phyloP scores from a whole-genome alignment of 331 rosid species.

The Rosa hybrid region DNA sequence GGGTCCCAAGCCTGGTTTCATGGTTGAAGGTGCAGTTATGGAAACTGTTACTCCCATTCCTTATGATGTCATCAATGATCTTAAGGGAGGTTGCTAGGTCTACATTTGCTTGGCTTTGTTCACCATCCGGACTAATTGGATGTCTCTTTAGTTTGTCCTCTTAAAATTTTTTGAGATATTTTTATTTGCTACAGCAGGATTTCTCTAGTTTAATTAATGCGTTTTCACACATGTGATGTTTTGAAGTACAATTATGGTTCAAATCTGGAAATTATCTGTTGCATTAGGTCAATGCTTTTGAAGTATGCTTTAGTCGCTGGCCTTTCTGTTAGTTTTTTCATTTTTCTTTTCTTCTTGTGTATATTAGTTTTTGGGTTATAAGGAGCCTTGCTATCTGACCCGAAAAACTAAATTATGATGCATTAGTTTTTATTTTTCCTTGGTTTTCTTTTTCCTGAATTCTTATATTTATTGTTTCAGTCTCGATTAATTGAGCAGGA shows the following conservation, averaged over 20 bases:
- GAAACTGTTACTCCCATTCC: slow-evolving; percentile 94
- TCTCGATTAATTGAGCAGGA: slow-evolving; percentile 31
- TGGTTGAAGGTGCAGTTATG: slow-evolving; percentile 76
- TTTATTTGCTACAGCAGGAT: background rate
- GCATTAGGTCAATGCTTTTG: background rate
- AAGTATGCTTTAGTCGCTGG: background rate
- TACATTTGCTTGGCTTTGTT: slow-evolving; percentile 10
- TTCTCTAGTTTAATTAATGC: background rate
- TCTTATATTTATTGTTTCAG: background rate
- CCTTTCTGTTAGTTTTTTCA: background rate
- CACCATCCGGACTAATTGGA: background rate
- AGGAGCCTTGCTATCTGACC: background rate
- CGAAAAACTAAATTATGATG: background rate
- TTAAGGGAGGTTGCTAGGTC: slow-evolving; percentile 78
- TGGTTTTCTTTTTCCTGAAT: background rate
- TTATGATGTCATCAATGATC: slow-evolving; percentile 82
- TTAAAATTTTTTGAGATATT: slow-evolving; percentile 6
- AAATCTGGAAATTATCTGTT: background rate
- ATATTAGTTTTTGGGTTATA: background rate
- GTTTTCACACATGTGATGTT: slow-evolving; percentile 11
- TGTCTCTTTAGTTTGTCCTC: background rate
- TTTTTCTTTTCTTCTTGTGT: background rate
- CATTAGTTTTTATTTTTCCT: background rate
- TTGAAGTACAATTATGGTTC: slow-evolving; percentile 4
- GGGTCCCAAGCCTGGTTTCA: slow-evolving; percentile 93